Percentiles rank a stretch among this genome's conserved stretches.
Evolutionary conservation across 2,329 filamentous ascomycete species (phyloP).

Genomic region (Colletotrichum zoysiae): DNA sequence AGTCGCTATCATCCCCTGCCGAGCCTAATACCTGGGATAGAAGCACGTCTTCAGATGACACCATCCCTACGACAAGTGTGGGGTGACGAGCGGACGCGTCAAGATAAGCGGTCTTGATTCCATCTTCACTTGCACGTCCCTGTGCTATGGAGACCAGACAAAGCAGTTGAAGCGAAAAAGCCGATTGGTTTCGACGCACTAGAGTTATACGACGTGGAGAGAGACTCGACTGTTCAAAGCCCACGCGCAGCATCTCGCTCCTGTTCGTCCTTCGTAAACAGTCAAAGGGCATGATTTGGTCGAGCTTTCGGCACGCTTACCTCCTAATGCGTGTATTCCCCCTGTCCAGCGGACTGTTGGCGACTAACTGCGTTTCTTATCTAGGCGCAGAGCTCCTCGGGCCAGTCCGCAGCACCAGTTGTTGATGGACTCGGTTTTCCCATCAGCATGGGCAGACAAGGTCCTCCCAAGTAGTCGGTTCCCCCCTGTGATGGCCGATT

Average conservation of each 20-base stretch:
- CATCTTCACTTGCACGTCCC: slow-evolving; percentile 13
- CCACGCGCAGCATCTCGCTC: background rate
- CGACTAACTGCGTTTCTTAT: slow-evolving; percentile 24
- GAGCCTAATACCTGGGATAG: background rate
- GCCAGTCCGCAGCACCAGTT: background rate
- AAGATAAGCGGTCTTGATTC: slow-evolving; percentile 19
- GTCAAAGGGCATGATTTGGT: background rate
- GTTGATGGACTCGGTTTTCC: background rate
- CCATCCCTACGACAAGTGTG: slow-evolving; percentile 10
- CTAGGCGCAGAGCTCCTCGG: background rate
- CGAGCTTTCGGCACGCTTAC: background rate
- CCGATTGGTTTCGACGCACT: background rate
- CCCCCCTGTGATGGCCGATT: slow-evolving; percentile 1
- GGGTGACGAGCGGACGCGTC: slow-evolving; percentile 30
- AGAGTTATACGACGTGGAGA: background rate
- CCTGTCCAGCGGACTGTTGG: background rate
- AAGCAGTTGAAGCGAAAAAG: background rate
- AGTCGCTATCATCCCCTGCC: slow-evolving; percentile 4
- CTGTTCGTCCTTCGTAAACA: background rate
- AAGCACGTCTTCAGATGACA: slow-evolving; percentile 15
- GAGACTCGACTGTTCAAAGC: background rate
- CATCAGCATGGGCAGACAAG: background rate
- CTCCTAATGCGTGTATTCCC: slow-evolving; percentile 11
- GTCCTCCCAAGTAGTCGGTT: slow-evolving; percentile 3
- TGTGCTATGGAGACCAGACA: slow-evolving; percentile 9